Evolutionary conservation across 2,329 filamentous ascomycete species (phyloP).

Genomic region (Fusarium burgessii): DNA sequence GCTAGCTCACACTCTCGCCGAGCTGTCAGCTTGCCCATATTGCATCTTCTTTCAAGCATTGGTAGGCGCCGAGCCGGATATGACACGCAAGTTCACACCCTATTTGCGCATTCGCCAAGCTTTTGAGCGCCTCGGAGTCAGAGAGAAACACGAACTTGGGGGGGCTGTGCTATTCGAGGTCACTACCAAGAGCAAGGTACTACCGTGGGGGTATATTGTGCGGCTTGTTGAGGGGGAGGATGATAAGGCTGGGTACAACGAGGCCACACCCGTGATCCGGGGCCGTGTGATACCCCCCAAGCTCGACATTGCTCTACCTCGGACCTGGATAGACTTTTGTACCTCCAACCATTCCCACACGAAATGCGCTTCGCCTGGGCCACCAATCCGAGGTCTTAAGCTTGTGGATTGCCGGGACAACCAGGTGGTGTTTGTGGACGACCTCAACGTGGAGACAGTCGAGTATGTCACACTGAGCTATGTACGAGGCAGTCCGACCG

Average conservation of each 20-base stretch:
- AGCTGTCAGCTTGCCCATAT: constrained; percentile 51
- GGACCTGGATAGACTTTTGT: constrained; percentile 54
- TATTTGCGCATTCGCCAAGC: constrained; percentile 55
- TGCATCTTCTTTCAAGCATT: constrained; percentile 55
- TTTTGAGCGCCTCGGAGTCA: constrained; percentile 53
- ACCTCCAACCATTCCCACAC: constrained; percentile 46
- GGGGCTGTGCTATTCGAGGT: constrained; percentile 53
- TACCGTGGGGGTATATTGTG: constrained; percentile 55
- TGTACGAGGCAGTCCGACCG: constrained; percentile 44
- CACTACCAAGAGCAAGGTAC: constrained; percentile 51
- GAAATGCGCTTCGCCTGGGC: constrained; percentile 35
- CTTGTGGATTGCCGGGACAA: constrained; percentile 50
- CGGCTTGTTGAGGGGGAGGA: constrained; percentile 45
- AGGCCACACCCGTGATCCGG: constrained; percentile 41
- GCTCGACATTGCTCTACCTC: constrained; percentile 48
- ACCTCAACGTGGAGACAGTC: constrained; percentile 38
- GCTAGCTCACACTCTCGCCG: constrained; percentile 50
- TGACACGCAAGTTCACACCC: constrained; percentile 52
- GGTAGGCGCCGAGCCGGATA: constrained; percentile 47
- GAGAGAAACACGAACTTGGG: constrained; percentile 54
- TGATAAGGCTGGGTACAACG: constrained; percentile 40
- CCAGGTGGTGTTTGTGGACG: constrained; percentile 48
- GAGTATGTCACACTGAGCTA: constrained; percentile 55
- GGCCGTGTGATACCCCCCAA: constrained; percentile 50
- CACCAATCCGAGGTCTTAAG: constrained; percentile 46